Percentiles rank a stretch among this genome's conserved stretches.
phyloP scores from a whole-genome alignment of 352 stramenopile species.

The Albugo candida region DNA sequence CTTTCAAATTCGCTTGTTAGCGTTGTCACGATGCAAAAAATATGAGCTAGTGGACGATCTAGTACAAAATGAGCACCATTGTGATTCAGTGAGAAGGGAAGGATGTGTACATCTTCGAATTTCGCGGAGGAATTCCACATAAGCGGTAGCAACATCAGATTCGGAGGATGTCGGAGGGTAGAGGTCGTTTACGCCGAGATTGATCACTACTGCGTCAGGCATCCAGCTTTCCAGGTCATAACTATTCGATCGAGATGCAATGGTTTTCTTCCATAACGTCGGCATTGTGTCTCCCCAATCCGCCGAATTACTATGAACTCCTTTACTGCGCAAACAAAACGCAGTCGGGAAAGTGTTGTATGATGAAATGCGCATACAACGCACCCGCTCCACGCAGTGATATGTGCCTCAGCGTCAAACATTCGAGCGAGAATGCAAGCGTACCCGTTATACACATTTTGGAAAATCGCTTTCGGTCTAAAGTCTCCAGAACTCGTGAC shows the following conservation, averaged over 20 bases:
- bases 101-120: constrained; percentile 40
- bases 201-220: constrained; percentile 71
- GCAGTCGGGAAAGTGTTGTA: background rate
- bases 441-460: constrained; percentile 78
- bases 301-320: constrained; percentile 65
- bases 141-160: constrained; percentile 63
- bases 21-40: constrained; percentile 70
- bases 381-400: constrained; percentile 70
- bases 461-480: constrained; percentile 72
- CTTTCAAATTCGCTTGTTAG: constrained; percentile 42
- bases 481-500: constrained; percentile 55
- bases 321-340: constrained; percentile 29
- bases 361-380: constrained; percentile 1
- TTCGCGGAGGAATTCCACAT: constrained; percentile 51
- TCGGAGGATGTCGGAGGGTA: constrained; percentile 66
- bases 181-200: constrained; percentile 66
- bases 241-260: constrained; percentile 41
- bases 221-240: constrained; percentile 64
- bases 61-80: background rate
- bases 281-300: constrained; percentile 75
- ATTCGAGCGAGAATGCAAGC: constrained; percentile 66
- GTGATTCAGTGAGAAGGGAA: background rate
- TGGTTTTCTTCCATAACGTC: constrained; percentile 61
- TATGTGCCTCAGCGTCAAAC: constrained; percentile 68
- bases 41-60: constrained; percentile 66